Percentiles rank a stretch among this genome's conserved stretches.
Evolutionary conservation across 192 early-diverging fungal genomes (phyloP).

Genomic region (Pilaira anomala): DNA sequence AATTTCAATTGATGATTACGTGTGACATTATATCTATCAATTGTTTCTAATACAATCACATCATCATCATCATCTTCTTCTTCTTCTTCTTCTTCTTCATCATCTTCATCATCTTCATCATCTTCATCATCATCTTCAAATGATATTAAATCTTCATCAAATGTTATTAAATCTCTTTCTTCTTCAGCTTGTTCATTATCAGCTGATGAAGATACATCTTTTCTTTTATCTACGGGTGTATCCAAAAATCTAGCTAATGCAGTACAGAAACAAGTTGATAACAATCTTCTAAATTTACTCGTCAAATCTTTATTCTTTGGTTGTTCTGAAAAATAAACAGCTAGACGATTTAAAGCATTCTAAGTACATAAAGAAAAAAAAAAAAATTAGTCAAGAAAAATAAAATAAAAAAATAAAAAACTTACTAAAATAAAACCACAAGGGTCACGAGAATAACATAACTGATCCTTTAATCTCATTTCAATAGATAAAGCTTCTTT

Average conservation of each 20-base stretch:
- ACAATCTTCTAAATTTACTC: slow-evolving; percentile 19
- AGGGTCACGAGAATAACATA: slow-evolving; percentile 20
- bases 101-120: background rate
- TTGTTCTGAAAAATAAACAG: slow-evolving; percentile 11
- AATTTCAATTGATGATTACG: slow-evolving; percentile 12
- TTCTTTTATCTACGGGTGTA: background rate
- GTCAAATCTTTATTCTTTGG: slow-evolving; percentile 19
- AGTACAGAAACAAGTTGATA: slow-evolving; percentile 4
- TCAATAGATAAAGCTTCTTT: slow-evolving; percentile 10
- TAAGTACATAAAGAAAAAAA: background rate
- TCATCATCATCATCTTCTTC: slow-evolving; percentile 7
- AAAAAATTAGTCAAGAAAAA: too few species aligned
- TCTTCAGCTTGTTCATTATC: too few species aligned
- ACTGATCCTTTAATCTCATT: slow-evolving; percentile 4
- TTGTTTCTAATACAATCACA: slow-evolving; percentile 8
- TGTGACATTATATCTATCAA: slow-evolving; percentile 7
- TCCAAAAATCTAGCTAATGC: slow-evolving; percentile 18
- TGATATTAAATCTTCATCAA: slow-evolving; percentile 2
- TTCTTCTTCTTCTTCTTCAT: slow-evolving; percentile 4
- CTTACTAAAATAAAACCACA: slow-evolving; percentile 25
- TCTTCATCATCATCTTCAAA: background rate
- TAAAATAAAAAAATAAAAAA: background rate
- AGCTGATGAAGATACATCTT: background rate
- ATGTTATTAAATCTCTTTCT: slow-evolving; percentile 23
- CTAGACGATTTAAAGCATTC: background rate